These are phyloP conservation scores for Rhizomucor pusillus DNA, from an alignment of 371 early-diverging fungal species.

Conservation along the genomic window DNA sequence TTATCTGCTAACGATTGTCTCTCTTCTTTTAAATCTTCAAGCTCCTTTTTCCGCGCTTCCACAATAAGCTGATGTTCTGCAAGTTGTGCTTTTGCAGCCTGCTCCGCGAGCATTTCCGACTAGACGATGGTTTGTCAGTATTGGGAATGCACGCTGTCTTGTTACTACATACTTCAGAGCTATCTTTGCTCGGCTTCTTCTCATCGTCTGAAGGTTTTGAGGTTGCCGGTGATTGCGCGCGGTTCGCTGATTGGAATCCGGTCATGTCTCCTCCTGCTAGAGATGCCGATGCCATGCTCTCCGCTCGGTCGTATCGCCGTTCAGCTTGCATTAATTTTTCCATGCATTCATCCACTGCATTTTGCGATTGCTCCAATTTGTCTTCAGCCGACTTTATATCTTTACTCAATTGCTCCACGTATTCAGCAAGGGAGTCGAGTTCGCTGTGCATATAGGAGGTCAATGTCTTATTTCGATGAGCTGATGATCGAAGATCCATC, in stretches of 20 bases:
- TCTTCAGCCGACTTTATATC: constrained; percentile 13
- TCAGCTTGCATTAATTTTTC: constrained; percentile 21
- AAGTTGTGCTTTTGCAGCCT: constrained; percentile 25
- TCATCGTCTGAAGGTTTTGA: no score
- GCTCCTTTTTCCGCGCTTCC: constrained; percentile 61
- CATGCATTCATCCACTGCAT: constrained; percentile 23
- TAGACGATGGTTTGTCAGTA: not conserved
- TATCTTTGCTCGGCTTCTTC: no score
- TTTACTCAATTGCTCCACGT: constrained; percentile 8
- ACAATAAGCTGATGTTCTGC: constrained; percentile 48
- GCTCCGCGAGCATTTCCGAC: constrained; percentile 16
- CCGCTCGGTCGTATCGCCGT: constrained; percentile 32
- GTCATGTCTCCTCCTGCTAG: constrained; percentile 22
- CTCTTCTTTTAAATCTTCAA: constrained; percentile 71
- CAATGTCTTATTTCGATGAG: constrained; percentile 20
- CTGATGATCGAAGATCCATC: constrained; percentile 17
- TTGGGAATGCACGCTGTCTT: not conserved
- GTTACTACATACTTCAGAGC: no score
- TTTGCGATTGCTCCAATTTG: constrained; percentile 15
- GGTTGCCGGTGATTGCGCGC: not conserved
- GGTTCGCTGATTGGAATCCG: not conserved
- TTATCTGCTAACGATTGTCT: constrained; percentile 57
- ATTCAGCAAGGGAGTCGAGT: constrained; percentile 12
- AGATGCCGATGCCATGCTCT: constrained; percentile 30
- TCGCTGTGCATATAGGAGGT: constrained; percentile 19